Base-by-base conservation (phyloP, 1,284 basidiomycete genomes). In the Cutaneotrichosporon daszewskae region DNA sequence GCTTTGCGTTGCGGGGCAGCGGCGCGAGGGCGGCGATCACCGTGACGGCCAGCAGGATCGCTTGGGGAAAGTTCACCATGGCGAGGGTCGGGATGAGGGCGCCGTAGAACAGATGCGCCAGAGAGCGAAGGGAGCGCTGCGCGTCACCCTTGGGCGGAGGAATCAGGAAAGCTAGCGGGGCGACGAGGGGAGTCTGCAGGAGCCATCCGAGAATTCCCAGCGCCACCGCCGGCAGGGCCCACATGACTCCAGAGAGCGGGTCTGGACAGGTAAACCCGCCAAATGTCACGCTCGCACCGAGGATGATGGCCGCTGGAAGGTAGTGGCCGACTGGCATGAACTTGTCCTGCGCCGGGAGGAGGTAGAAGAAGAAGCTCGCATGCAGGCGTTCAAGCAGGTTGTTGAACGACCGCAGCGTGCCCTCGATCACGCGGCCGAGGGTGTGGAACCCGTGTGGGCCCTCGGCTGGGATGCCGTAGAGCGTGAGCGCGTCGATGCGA, bases 361-460 rank as follows among this genome's bases (percentile, higher is more conserved):
- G 76, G 72, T 91, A 96, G 72, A 96, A 90, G 74, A 95, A 94
- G 72, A 92, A 91, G 1, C 88, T 92, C 5, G 91, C 90, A 66
- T 96, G 91, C 18, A 96, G 79, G 12, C 91, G 81, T 64, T 96
- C 91, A 11, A 95, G 77, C 7, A 95, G 77, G 63, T 96, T 96
- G 70, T 94, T 95, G 64, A 83, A 80, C 9, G 89, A 87, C 44
- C 91, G 79, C 26, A 94, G 74, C 11, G 85, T 83, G 1, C 87
- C 89, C 71, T 96, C 92, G 32, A 92, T 62, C 31, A 83, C 76
- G 32, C 86, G 88, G 51, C 94, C 94, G 17, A 99, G 75, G 1
- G 89, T 81, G 72, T 89, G 82, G 69, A 97, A 98, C 0, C 95
- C 95, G 67, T 96, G 90, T 4, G 95, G 95, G 3, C 94, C 92